Evolutionary conservation across 1,284 basidiomycete genomes (phyloP).

Genomic region (Pascua sp.): DNA sequence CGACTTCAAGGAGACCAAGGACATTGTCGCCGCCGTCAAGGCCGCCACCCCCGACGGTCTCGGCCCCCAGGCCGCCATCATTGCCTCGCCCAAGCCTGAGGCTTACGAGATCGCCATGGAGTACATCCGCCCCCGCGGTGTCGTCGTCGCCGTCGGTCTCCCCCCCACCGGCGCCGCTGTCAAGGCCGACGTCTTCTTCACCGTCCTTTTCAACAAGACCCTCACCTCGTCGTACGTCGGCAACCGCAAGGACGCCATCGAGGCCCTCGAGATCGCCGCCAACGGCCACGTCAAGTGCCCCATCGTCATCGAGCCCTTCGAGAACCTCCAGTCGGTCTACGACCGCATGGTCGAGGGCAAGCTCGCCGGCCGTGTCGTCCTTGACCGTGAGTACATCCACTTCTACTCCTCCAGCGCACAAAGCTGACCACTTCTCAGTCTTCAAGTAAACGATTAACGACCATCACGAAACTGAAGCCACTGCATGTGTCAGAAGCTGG

Average conservation of each 20-base stretch:
- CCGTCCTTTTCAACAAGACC: constrained; percentile 64
- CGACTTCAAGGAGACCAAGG: constrained; percentile 61
- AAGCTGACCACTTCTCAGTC: too few species aligned
- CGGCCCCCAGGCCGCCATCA: constrained; percentile 71
- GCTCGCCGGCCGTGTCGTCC: constrained; percentile 62
- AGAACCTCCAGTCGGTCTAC: constrained; percentile 60
- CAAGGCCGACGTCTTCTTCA: constrained; percentile 63
- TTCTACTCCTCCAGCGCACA: not conserved
- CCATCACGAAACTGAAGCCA: too few species aligned
- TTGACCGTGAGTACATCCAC: constrained; percentile 47
- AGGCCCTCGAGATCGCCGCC: constrained; percentile 69
- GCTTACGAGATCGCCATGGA: constrained; percentile 69
- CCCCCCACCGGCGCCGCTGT: constrained; percentile 56
- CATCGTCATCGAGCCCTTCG: constrained; percentile 56
- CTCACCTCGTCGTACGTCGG: constrained; percentile 75
- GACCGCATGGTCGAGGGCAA: constrained; percentile 58
- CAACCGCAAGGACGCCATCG: constrained; percentile 65
- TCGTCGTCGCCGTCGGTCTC: constrained; percentile 70
- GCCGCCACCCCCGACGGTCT: constrained; percentile 61
- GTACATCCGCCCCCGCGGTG: constrained; percentile 62
- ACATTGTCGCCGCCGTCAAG: constrained; percentile 44
- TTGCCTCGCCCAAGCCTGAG: constrained; percentile 55
- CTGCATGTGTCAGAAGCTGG: too few species aligned
- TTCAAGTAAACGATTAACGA: too few species aligned
- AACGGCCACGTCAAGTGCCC: constrained; percentile 63